phyloP scores from a whole-genome alignment of 2,329 filamentous ascomycete species.

The Rhexocercosporidium sp. region DNA sequence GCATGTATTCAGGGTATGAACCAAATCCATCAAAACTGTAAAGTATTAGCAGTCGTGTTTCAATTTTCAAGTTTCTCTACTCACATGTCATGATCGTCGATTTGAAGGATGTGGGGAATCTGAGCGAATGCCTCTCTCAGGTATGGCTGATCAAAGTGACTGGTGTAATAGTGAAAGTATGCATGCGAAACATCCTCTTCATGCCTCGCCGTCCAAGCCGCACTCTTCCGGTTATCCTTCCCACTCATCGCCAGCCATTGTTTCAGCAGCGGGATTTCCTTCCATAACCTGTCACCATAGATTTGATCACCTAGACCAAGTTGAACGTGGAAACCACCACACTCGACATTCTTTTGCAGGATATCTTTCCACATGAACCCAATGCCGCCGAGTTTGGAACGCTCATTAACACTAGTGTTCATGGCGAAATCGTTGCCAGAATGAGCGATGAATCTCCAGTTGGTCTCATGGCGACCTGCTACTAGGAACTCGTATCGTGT shows the following conservation, averaged over 20 bases:
- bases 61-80: conserved; percentile 45
- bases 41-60: conserved; percentile 14
- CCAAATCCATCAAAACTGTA: conserved; percentile 94
- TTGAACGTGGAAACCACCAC: conserved; percentile 93
- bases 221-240: conserved; percentile 89
- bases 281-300: conserved; percentile 94
- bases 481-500: conserved; percentile 98
- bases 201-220: conserved; percentile 90
- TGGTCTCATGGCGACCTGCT: conserved; percentile 85
- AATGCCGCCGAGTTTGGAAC: conserved; percentile 83
- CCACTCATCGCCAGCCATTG: conserved; percentile 95
- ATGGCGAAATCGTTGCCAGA: conserved; percentile 96
- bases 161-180: conserved; percentile 99
- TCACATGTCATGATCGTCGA: conserved; percentile 98
- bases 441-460: conserved; percentile 95
- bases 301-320: conserved; percentile 93
- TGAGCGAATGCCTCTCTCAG: conserved; percentile 95
- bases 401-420: conserved; percentile 84
- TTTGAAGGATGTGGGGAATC: conserved; percentile 89
- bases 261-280: conserved; percentile 89
- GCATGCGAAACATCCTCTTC: conserved; percentile 96
- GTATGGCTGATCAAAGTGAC: conserved; percentile 96
- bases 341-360: conserved; percentile 94
- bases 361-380: conserved; percentile 99
- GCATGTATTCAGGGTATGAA: conserved; percentile 98